phyloP scores from a whole-genome alignment of 2,329 filamentous ascomycete species.

The Colletotrichum tropicicola region DNA sequence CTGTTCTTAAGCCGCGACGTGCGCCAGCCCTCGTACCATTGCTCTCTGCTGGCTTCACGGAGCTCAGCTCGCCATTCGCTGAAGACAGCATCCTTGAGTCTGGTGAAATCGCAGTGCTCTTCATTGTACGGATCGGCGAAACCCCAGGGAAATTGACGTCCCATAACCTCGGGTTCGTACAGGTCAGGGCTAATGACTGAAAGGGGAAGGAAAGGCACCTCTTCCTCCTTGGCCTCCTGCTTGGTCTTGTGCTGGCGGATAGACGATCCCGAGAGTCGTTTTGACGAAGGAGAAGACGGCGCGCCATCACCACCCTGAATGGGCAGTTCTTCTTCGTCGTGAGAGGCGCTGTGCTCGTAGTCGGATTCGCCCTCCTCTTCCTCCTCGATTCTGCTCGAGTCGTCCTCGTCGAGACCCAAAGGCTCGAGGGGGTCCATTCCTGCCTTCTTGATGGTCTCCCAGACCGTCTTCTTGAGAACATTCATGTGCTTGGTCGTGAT shows the following conservation, averaged over 20 bases:
- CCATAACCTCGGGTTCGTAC: conserved; percentile 82
- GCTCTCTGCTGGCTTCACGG: conserved; percentile 86
- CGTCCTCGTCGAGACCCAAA: conserved; percentile 82
- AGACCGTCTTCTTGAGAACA: conserved; percentile 89
- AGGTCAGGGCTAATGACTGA: conserved; percentile 94
- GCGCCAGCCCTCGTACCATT: conserved; percentile 97
- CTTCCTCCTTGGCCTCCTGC: conserved; percentile 57
- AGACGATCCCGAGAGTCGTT: conserved; percentile 57
- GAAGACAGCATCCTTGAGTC: conserved; percentile 91
- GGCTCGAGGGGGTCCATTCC: conserved; percentile 89
- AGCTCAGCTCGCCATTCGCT: conserved; percentile 92
- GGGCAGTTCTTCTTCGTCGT: conserved; percentile 48
- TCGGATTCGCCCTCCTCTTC: conserved; percentile 55
- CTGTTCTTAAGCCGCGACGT: conserved; percentile 72
- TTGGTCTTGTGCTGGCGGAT: conserved; percentile 53
- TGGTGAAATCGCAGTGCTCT: conserved; percentile 92
- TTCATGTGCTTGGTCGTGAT: conserved; percentile 96
- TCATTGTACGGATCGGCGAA: conserved; percentile 93
- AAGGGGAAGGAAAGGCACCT: conserved; percentile 80
- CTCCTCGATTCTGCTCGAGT: conserved; percentile 64
- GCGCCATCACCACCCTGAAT: conserved; percentile 41
- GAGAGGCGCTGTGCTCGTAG: conserved; percentile 36
- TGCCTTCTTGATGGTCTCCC: conserved; percentile 85
- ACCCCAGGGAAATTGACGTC: conserved; percentile 94
- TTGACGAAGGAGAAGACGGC: conserved; percentile 49